Conservation (phyloP, 345 rosid genomes). For the Punica granatum region DNA sequence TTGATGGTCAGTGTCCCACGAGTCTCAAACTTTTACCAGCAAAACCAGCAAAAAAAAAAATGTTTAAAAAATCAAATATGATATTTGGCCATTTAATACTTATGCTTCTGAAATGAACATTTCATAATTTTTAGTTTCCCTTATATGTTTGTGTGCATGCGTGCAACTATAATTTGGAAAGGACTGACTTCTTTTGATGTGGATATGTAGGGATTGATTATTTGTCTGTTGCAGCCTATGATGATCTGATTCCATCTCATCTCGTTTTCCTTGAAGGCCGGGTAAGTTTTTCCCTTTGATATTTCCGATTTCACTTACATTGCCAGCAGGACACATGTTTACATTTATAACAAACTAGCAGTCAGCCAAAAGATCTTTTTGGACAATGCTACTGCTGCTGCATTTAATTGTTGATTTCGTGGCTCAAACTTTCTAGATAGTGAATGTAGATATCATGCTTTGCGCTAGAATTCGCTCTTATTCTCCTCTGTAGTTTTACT, state of each 20-base stretch:
- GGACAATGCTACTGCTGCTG: not conserved
- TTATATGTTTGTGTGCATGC: too few species aligned
- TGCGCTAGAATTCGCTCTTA: not conserved
- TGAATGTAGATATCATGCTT: not conserved
- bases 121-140: too few species aligned
- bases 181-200: not conserved
- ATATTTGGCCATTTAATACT: too few species aligned
- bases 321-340: not conserved
- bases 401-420: not conserved
- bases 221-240: slow-evolving; percentile 13
- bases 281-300: slow-evolving; percentile 23
- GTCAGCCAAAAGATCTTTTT: not conserved
- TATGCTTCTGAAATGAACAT: too few species aligned
- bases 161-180: not conserved
- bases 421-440: too few species aligned
- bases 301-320: not conserved
- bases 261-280: slow-evolving; percentile 36
- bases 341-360: not conserved
- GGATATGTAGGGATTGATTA: slow-evolving; percentile 13
- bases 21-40: too few species aligned
- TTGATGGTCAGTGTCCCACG: not conserved
- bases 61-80: too few species aligned
- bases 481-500: not conserved
- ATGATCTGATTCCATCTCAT: slow-evolving; percentile 35
- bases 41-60: too few species aligned